Base-by-base conservation (phyloP, 2,329 filamentous ascomycete species). In the Cadophora luteo-olivacea region DNA sequence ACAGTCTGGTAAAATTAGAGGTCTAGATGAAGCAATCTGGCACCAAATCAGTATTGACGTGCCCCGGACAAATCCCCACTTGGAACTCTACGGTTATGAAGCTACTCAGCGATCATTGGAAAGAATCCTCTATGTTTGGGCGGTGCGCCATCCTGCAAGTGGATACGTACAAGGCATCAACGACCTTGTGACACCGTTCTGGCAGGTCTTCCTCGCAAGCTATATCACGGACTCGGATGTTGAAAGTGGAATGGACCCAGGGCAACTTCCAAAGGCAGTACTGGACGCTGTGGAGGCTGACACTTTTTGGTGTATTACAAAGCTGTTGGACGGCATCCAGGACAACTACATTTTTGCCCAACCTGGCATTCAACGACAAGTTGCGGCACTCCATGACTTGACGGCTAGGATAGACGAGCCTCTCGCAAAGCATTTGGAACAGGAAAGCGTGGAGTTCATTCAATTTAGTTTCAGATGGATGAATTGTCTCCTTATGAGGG, bases 401-500 rank as follows among this genome's bases (percentile, higher is more conserved):
- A 97, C 95, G 1, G 91, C 92, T 64, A 87, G 96, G 67, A 99
- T 99, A 72, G 95, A 98, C 78, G 87, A 88, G 33, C 86, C 86
- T 3, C 83, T 99, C 60, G 93, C 94, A 3, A 96, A 92, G 75
- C 96, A 99, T 78, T 84, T 99, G 51, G 93, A 97, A 78, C 87
- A 87, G 29, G 94, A 98, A 80, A 91, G 94, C 38, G 93, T 99
- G 33, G 96, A 99, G 78, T 99, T 99, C 77, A 99, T 99, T 76
- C 96, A 99, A 78, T 99, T 99, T 81, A 97, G 94, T 80, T 99
- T 99, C 79, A 87, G 96, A 67, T 99, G 96, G 96, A 99, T 99
- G 96, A 99, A 99, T 77, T 99, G 96, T 80, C 87, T 99, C 64
- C 84, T 99, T 72, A 99, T 99, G 96, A 88, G 96, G 72, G 96